Evolutionary conservation across 495 filamentous ascomycete genomes (phyloP).

Genomic region (Elaphomyces granulatus): DNA sequence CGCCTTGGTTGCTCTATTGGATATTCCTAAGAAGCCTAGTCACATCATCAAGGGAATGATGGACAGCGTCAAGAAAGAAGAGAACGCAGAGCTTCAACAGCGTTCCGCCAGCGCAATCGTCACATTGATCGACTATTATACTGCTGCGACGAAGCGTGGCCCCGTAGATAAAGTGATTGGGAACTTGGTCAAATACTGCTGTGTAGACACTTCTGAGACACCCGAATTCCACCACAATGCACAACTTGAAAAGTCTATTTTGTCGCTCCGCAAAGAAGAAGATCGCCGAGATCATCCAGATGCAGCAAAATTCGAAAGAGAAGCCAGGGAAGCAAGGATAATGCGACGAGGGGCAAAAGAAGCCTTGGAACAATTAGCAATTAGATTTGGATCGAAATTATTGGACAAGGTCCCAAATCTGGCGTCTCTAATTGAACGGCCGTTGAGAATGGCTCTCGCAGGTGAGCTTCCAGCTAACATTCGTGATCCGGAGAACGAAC

Average conservation of each 20-base stretch:
- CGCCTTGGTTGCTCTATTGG: conserved; percentile 70
- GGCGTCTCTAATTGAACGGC: conserved; percentile 59
- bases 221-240: conserved; percentile 81
- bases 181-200: conserved; percentile 92
- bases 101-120: conserved; percentile 77
- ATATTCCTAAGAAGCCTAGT: conserved; percentile 81
- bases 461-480: conserved; percentile 53
- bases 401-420: conserved; percentile 72
- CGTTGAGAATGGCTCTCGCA: conserved; percentile 58
- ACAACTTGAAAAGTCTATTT: conserved; percentile 55
- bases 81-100: conserved; percentile 77
- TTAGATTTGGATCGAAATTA: conserved; percentile 60
- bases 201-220: conserved; percentile 91
- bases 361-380: conserved; percentile 73
- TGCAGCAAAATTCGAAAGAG: conserved; percentile 72
- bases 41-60: conserved; percentile 88
- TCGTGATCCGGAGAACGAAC: conserved; percentile 46
- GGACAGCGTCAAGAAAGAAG: conserved; percentile 94
- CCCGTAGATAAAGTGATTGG: conserved; percentile 87
- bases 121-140: conserved; percentile 72
- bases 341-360: conserved; percentile 88
- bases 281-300: conserved; percentile 86
- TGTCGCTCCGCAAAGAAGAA: conserved; percentile 92
- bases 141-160: conserved; percentile 53
- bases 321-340: conserved; percentile 73